Base-by-base conservation (phyloP, 2,329 filamentous ascomycete genomes). In the Kalmusia sp. region DNA sequence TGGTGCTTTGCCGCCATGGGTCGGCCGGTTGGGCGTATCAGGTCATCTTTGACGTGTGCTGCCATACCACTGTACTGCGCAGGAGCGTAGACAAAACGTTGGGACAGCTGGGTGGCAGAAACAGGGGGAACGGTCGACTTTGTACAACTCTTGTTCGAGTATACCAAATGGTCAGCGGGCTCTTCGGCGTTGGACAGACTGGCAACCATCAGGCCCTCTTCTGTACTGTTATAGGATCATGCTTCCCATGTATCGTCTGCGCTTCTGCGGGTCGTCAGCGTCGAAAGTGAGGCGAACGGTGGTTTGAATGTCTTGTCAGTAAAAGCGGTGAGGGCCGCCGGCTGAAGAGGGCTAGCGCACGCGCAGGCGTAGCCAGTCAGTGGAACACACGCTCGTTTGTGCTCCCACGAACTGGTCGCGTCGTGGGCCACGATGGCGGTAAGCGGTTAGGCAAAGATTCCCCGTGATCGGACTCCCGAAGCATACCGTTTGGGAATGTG, bases 21-120 rank as follows among this genome's bases (percentile, higher is more conserved):
- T 27, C 17, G 46, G 31, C 51, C 34, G 44, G 47, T 51, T 46
- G 51, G 59, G 61, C 65, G 64, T 65, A 69, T 71, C 55, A 67
- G 49, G 37, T 49, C 47, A 28, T 54, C 61, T 61, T 62, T 54
- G 49, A 61, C 55, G 56, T 58, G 51, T 60, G 40, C 49, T 55
- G 48, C 51, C 59, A 59, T 51, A 63, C 21, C 41, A 50, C 31
- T 65, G 63, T 65, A 69, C 57, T 59, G 39, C 58, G 58, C 63
- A 58, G 56, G 51, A 63, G 64, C 65, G 67, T 67, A 48, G 47
- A 51, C 35, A 55, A 47, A 62, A 63, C 63, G 62, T 64, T 65
- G 54, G 49, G 24, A 7, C 11, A n/a, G 48, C 58, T 37, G 62
- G 21, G 34, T 45, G 46, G 51, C 37, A 43, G 53, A 45, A 55